phyloP scores from a whole-genome alignment of 1,284 basidiomycete genomes.

The Leccinum fuscescens region DNA sequence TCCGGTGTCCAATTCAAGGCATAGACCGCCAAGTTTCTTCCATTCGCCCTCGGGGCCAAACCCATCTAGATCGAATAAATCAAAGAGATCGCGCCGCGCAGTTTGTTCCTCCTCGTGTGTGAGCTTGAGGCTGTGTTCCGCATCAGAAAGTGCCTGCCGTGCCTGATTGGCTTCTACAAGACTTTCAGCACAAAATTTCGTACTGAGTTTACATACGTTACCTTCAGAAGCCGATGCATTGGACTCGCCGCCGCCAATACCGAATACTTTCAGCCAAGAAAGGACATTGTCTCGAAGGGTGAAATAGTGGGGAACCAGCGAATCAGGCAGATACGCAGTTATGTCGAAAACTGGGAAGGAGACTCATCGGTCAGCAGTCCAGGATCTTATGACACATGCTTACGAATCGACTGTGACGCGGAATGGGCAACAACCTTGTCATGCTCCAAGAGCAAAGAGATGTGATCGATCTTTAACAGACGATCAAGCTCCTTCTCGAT shows the following conservation, averaged over 20 bases:
- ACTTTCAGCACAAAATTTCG: constrained; percentile 1
- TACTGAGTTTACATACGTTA: constrained; percentile 23
- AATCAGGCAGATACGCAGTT: constrained; percentile 85
- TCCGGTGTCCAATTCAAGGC: constrained; percentile 81
- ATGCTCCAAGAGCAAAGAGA: constrained; percentile 71
- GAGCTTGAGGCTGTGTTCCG: constrained; percentile 51
- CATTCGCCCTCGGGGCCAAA: constrained; percentile 90
- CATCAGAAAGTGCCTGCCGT: constrained; percentile 62
- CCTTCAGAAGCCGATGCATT: constrained; percentile 41
- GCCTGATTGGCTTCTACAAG: constrained; percentile 54
- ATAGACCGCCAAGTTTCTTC: constrained; percentile 89
- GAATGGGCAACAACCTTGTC: constrained; percentile 60
- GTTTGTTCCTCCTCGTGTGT: constrained; percentile 48
- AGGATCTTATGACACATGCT: constrained; percentile 27
- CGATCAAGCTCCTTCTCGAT: constrained; percentile 63
- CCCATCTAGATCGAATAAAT: constrained; percentile 61
- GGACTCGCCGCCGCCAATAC: constrained; percentile 46
- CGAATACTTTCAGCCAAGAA: constrained; percentile 66
- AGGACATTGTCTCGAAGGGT: constrained; percentile 63
- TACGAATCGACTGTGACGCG: constrained; percentile 51
- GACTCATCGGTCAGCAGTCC: constrained; percentile 10
- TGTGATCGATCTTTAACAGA: constrained; percentile 71
- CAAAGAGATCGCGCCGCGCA: constrained; percentile 53
- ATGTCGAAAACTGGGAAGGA: constrained; percentile 70
- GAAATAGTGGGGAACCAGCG: constrained; percentile 75